Evolutionary conservation across 2,329 filamentous ascomycete species (phyloP), one percentile per base, ranked within the genome.

Genomic region (Colletotrichum cordylinicola): DNA sequence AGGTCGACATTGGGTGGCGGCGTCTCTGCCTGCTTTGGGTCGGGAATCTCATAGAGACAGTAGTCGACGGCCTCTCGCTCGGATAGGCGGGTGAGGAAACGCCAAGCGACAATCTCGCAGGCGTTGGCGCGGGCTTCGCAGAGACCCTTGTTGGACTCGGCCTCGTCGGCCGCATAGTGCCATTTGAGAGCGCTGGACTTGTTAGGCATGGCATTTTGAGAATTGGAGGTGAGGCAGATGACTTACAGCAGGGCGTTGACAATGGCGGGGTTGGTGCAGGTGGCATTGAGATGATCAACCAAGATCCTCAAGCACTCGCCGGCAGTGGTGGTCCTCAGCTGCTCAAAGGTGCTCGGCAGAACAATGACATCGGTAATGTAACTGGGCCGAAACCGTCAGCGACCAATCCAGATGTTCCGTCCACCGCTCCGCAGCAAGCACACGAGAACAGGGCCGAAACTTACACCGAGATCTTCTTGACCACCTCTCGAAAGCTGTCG

Each of bases 71-170:
- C 92, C 80, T 96, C 94, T 29, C 91, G 87, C 81, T 95, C 93
- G 2, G 93, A 93, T 37, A 96, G 86, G 70, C 91, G 91, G 18
- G 91, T 92, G 43, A 96, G 87, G 79, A 95, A 95, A 52, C 94
- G 91, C 93, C 94, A 96, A 48, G 94, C 94, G 16, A 95, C 93
- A 77, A 95, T 94, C 85, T 96, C 94, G 81, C 94, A 96, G 33
- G 93, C 94, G 81, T 92, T 91, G 24, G 93, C 93, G 70, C 94
- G 90, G 16, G 93, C 91, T 73, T 94, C 90, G 73, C 92, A 91
- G 37, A 96, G 85, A 6, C 92, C 92, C 52, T 75, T 77, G 71
- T 75, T 78, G 75, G 91, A 91, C 74, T 94, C 87, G 77, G 94
- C 93, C 39, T 89, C 86, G 15, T 91, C 89, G 29, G 90, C 86